These are phyloP conservation scores for Mycogone perniciosa DNA, from an alignment of 2,329 filamentous ascomycete genomes.

Conservation along the genomic window DNA sequence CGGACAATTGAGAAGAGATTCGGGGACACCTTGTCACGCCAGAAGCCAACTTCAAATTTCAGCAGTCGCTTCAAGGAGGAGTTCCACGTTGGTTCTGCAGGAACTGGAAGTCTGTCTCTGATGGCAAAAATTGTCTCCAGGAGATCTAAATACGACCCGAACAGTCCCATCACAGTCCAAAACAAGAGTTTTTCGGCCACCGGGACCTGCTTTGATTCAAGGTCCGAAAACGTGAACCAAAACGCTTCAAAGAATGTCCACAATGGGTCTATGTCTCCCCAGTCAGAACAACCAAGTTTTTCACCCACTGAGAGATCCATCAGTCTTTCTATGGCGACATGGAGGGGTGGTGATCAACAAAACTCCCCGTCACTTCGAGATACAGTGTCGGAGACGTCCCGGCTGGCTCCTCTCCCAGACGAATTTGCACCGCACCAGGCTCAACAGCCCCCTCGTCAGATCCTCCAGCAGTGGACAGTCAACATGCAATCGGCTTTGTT, in stretches of 20 bases:
- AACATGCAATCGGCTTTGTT: conserved; percentile 4
- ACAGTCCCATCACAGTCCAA: neutral
- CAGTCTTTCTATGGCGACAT: neutral
- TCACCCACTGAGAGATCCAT: neutral
- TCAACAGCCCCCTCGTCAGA: neutral
- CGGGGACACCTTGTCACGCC: conserved; percentile 25
- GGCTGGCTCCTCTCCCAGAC: conserved; percentile 4
- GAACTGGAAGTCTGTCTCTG: conserved; percentile 22
- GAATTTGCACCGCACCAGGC: conserved; percentile 3
- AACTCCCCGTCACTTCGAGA: neutral
- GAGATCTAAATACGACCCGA: conserved; percentile 20
- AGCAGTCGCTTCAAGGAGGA: conserved; percentile 38
- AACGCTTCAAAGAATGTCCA: neutral
- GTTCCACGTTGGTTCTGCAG: conserved; percentile 17
- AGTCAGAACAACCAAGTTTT: neutral
- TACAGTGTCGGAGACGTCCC: neutral
- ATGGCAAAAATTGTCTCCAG: conserved; percentile 31
- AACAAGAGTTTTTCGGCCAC: neutral
- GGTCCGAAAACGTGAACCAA: neutral
- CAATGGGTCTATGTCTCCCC: neutral
- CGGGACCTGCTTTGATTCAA: neutral
- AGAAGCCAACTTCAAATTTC: conserved; percentile 23
- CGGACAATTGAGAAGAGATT: conserved; percentile 37
- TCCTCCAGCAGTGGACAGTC: conserved; percentile 1
- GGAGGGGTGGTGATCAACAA: neutral